Percentiles rank a stretch among this genome's conserved stretches.
These are phyloP conservation scores for Marasmius fiardii DNA, from an alignment of 1,284 basidiomycete species.

Conservation along the genomic window DNA sequence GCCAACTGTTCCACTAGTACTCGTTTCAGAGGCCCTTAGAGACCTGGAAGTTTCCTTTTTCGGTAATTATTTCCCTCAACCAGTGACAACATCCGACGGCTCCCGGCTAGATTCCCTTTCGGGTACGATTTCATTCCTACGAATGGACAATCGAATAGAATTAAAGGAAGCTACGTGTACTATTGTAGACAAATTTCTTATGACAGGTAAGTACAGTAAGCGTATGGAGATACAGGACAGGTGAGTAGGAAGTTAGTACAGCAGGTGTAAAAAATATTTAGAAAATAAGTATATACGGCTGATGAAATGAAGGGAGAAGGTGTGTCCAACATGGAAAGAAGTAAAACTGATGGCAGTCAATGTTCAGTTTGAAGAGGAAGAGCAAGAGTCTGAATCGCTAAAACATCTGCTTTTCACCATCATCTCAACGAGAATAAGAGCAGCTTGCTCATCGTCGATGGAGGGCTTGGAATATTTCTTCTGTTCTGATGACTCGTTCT, in stretches of 20 bases:
- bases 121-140: too few species aligned
- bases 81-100: not conserved
- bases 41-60: constrained; percentile 14
- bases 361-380: not conserved
- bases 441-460: constrained; percentile 1
- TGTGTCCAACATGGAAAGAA: not conserved
- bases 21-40: not conserved
- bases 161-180: too few species aligned
- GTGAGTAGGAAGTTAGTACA: too few species aligned
- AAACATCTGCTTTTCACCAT: not conserved
- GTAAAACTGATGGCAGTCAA: not conserved
- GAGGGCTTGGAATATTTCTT: not conserved
- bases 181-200: too few species aligned
- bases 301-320: too few species aligned
- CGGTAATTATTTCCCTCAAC: not conserved
- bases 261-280: too few species aligned
- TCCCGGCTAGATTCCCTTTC: too few species aligned
- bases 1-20: not conserved
- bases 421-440: not conserved
- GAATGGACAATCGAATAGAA: too few species aligned
- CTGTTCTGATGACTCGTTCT: not conserved
- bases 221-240: too few species aligned
- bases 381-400: not conserved
- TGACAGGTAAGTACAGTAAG: too few species aligned
- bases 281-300: too few species aligned